Percentiles rank a stretch among this genome's conserved stretches.
Evolutionary conservation across 768 basidiomycete genomes (phyloP).

Genomic region (Pulveroboletus frians): DNA sequence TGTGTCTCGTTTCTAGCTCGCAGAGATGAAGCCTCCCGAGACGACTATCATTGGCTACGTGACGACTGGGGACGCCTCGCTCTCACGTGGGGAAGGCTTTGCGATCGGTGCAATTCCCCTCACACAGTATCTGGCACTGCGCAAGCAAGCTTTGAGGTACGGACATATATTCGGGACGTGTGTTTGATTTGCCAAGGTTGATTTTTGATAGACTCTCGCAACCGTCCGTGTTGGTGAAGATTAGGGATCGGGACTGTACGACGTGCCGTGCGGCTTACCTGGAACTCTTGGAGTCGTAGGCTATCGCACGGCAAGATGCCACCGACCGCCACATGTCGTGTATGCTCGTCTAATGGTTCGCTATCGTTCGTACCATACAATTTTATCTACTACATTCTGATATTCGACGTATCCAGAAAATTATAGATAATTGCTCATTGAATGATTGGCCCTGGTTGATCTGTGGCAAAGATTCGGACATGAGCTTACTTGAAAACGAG

Average conservation of each 20-base stretch:
- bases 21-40: constrained; percentile 37
- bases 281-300: constrained; percentile 31
- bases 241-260: constrained; percentile 56
- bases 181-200: neutral
- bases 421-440: too few species aligned
- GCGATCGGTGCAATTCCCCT: constrained; percentile 74
- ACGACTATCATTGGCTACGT: constrained; percentile 69
- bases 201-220: constrained; percentile 17
- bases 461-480: too few species aligned
- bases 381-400: too few species aligned
- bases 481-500: too few species aligned
- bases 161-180: neutral
- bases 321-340: too few species aligned
- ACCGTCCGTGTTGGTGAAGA: constrained; percentile 48
- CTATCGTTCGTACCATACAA: too few species aligned
- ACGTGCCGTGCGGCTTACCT: constrained; percentile 50
- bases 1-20: constrained; percentile 35
- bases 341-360: too few species aligned
- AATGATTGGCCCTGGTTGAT: too few species aligned
- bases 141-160: constrained; percentile 44
- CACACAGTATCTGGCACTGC: constrained; percentile 43
- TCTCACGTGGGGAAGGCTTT: constrained; percentile 70
- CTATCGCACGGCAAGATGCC: neutral
- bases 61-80: constrained; percentile 78
- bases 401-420: too few species aligned